These are phyloP conservation scores for Pedinophyceae sp. DNA, from an alignment of 139 green algal species.

Conservation along the genomic window DNA sequence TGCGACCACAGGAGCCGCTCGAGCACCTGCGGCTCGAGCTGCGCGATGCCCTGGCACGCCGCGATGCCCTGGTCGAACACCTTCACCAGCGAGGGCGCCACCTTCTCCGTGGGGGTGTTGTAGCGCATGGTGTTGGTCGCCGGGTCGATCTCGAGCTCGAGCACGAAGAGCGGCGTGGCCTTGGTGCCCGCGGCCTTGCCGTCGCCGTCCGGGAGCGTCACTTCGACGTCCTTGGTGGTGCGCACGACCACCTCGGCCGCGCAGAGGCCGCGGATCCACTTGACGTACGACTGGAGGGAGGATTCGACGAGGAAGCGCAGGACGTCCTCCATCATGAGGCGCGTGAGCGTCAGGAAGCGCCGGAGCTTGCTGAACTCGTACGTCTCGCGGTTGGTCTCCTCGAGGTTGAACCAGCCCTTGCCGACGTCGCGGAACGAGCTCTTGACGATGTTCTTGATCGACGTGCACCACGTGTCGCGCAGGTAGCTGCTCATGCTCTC, in stretches of 20 bases:
- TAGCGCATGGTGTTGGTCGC: constrained; percentile 6
- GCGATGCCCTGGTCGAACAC: constrained; percentile 41
- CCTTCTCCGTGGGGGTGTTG: constrained; percentile 9
- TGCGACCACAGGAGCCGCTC: constrained; percentile 55
- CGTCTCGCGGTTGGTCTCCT: constrained; percentile 44
- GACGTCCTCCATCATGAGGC: constrained; percentile 20
- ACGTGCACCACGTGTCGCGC: constrained; percentile 41
- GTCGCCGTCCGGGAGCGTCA: not conserved
- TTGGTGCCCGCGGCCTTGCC: not conserved
- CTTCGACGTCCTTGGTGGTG: not conserved
- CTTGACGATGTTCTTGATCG: constrained; percentile 22
- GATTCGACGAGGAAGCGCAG: constrained; percentile 37
- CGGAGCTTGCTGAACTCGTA: constrained; percentile 49
- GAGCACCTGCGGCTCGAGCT: constrained; percentile 63
- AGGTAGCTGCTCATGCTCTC: constrained; percentile 40
- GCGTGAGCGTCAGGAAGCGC: constrained; percentile 40
- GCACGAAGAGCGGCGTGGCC: constrained; percentile 26
- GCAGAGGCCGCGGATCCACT: constrained; percentile 28
- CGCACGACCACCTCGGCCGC: constrained; percentile 4
- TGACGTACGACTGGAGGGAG: constrained; percentile 26
- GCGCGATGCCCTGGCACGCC: constrained; percentile 27
- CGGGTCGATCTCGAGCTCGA: constrained; percentile 31
- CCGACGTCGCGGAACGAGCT: constrained; percentile 22
- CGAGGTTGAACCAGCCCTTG: constrained; percentile 76
- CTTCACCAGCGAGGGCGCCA: constrained; percentile 12